Evolutionary conservation across 768 basidiomycete genomes (phyloP).

Genomic region (Lactifluus pinguis): DNA sequence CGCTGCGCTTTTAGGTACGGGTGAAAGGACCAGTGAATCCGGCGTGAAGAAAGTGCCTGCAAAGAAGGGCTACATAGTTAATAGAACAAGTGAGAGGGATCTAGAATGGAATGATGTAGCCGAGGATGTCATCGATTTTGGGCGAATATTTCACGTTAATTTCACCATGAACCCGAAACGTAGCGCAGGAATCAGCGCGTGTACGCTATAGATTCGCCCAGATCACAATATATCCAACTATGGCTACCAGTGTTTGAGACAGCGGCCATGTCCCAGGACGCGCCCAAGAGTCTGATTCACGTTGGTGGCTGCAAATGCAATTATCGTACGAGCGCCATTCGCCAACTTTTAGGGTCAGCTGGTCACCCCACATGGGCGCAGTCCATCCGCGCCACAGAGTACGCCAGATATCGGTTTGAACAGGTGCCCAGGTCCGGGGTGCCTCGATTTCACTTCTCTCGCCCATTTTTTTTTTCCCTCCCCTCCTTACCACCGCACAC

Average conservation of each 20-base stretch:
- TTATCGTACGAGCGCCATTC: neutral
- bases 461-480: too few species aligned
- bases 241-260: neutral
- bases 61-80: too few species aligned
- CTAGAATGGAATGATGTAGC: too few species aligned
- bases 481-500: neutral
- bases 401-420: neutral
- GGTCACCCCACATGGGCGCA: neutral
- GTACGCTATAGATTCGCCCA: neutral
- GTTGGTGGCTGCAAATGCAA: neutral
- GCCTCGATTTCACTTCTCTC: neutral
- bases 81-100: too few species aligned
- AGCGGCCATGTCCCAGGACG: conserved; percentile 3
- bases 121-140: neutral
- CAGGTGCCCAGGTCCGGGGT: neutral
- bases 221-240: conserved; percentile 7
- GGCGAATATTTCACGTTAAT: neutral
- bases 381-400: conserved; percentile 1
- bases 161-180: neutral
- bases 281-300: neutral
- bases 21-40: too few species aligned
- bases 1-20: too few species aligned
- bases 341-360: conserved; percentile 12
- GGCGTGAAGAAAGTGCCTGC: too few species aligned
- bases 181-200: neutral